These are phyloP conservation scores for Schwanniomyces etchellsii DNA, from an alignment of 1,139 yeast genomes.

Conservation along the genomic window DNA sequence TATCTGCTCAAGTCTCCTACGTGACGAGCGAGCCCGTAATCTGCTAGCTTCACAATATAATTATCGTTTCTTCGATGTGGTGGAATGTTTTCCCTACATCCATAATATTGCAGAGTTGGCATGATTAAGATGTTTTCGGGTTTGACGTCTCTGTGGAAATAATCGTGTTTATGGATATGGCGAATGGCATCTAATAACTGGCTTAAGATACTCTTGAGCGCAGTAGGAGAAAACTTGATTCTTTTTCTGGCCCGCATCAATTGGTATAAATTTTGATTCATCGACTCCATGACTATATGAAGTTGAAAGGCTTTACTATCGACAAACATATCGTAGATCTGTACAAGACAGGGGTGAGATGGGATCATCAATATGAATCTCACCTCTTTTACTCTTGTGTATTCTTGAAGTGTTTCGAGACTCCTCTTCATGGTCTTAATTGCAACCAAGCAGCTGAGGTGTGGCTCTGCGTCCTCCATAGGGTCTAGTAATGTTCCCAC, in stretches of 20 bases:
- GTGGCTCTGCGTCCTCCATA: slow-evolving; percentile 18
- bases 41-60: slow-evolving; percentile 77
- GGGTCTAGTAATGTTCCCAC: slow-evolving; percentile 50
- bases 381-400: slow-evolving; percentile 66
- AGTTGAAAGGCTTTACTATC: slow-evolving; percentile 54
- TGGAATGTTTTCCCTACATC: slow-evolving; percentile 36
- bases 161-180: slow-evolving; percentile 73
- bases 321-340: slow-evolving; percentile 71
- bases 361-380: slow-evolving; percentile 66
- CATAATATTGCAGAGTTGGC: slow-evolving; percentile 50
- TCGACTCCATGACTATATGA: slow-evolving; percentile 83
- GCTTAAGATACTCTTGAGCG: slow-evolving; percentile 58
- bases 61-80: slow-evolving; percentile 34
- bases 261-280: slow-evolving; percentile 78
- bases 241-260: slow-evolving; percentile 55
- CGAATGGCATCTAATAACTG: slow-evolving; percentile 72
- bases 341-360: slow-evolving; percentile 67
- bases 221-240: slow-evolving; percentile 48
- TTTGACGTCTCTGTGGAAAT: slow-evolving; percentile 84
- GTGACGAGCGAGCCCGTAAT: slow-evolving; percentile 83
- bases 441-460: slow-evolving; percentile 56
- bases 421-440: slow-evolving; percentile 71
- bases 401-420: slow-evolving; percentile 47
- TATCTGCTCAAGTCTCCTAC: slow-evolving; percentile 48
- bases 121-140: slow-evolving; percentile 72